Percentiles rank a stretch among this genome's conserved stretches.
These are phyloP conservation scores for Xylariales sp. DNA, from an alignment of 2,329 filamentous ascomycete genomes.

Conservation along the genomic window DNA sequence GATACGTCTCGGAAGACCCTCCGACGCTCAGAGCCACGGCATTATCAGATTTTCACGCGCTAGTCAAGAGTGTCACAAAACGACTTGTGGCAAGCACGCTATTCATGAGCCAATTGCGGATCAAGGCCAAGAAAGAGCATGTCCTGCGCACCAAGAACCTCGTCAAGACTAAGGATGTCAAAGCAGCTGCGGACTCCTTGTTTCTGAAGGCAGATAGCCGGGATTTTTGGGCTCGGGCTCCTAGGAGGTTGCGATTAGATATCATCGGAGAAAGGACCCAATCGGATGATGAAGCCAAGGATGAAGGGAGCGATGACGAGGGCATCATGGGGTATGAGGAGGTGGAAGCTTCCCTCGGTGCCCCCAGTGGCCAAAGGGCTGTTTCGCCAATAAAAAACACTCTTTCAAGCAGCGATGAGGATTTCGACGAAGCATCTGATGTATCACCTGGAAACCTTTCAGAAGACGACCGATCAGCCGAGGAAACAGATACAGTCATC, in stretches of 20 bases:
- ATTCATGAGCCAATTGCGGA: constrained; percentile 65
- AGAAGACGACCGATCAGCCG: neutral
- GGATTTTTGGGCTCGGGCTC: constrained; percentile 43
- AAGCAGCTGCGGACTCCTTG: constrained; percentile 44
- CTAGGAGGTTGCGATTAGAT: constrained; percentile 44
- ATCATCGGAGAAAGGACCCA: constrained; percentile 27
- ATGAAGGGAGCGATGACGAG: constrained; percentile 16
- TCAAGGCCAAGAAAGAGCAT: constrained; percentile 44
- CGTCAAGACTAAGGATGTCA: constrained; percentile 41
- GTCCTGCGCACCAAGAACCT: constrained; percentile 20
- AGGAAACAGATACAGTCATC: constrained; percentile 1
- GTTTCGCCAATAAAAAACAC: neutral
- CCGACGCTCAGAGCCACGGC: constrained; percentile 72
- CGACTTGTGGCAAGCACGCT: constrained; percentile 66
- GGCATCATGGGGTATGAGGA: constrained; percentile 37
- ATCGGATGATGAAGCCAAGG: neutral
- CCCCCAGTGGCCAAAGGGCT: constrained; percentile 4
- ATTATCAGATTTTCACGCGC: constrained; percentile 68
- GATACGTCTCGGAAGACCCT: constrained; percentile 49
- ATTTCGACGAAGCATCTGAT: constrained; percentile 1
- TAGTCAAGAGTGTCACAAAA: constrained; percentile 64
- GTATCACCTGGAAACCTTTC: constrained; percentile 2
- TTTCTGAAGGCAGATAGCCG: constrained; percentile 33
- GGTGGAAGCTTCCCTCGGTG: constrained; percentile 36
- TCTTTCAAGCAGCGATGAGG: constrained; percentile 1